Evolutionary conservation across 495 filamentous ascomycete genomes (phyloP), one percentile per base, ranked within the genome.

Genomic region (Pyrenula aspistea): DNA sequence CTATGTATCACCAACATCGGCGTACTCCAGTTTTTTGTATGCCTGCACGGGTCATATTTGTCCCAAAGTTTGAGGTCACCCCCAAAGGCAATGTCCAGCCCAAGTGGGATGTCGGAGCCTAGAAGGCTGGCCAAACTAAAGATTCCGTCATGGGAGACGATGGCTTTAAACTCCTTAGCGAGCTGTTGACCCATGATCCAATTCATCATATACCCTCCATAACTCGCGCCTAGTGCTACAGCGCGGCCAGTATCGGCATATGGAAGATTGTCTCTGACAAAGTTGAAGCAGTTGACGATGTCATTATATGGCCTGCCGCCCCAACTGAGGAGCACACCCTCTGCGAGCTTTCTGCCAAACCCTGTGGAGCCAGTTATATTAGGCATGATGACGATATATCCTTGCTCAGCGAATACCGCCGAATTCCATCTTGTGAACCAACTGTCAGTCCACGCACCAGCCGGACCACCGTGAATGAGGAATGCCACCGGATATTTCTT

Each of bases 161-260:
- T 64, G 0, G 76, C 75, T 57, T 79, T 79, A 67, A 81, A 77
- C 56, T 76, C 62, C 4, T 74, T 72, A 19, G 76, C 78, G 1
- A 82, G 65, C 1, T 67, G 66, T 49, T 78, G 74, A 20, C 79
- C 78, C 59, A 79, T 76, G 57, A 80, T 78, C 79, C 78, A 81
- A 62, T 80, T 80, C 53, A 76, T 68, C 77, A 80, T 81, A 65
- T 75, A 81, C 0, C 74, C 77, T 25, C 75, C 77, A 54, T 73
- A 82, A 56, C 70, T 74, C 25, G 71, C 75, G 23, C 78, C 78
- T 1, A 74, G 69, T 49, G 71, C 71, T 49, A 81, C 77, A 21
- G 71, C 75, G 42, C 68, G 62, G 21, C 71, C 65, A n/a, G 73
- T 77, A 59, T 82, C 77, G 51, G 76, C 65, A 58, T 69, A 79